These are phyloP conservation scores for Heracleum sosnowskyi DNA, from an alignment of 129 eudicot genomes.

Conservation along the genomic window DNA sequence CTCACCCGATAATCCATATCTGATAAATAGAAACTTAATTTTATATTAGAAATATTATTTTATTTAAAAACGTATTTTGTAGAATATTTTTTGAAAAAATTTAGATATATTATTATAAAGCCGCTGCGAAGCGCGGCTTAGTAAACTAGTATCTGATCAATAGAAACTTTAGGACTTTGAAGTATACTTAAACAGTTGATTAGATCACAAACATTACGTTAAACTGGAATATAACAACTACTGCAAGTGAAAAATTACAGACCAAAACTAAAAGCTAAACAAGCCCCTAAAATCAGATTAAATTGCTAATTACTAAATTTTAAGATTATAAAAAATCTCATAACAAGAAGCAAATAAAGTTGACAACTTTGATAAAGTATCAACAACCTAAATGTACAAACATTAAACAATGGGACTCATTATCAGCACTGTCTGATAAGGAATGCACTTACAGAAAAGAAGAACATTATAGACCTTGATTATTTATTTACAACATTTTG, in stretches of 20 bases:
- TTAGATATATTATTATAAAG: too few species aligned
- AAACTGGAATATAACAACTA: too few species aligned
- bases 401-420: constrained; percentile 8
- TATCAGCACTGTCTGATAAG: background rate
- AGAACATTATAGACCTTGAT: background rate
- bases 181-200: too few species aligned
- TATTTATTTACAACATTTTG: constrained; percentile 19
- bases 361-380: background rate
- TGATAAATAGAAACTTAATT: too few species aligned
- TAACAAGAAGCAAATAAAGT: background rate
- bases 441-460: constrained; percentile 14
- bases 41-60: too few species aligned
- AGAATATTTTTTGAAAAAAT: too few species aligned
- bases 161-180: too few species aligned
- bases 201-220: too few species aligned
- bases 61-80: too few species aligned
- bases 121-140: too few species aligned
- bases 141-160: too few species aligned
- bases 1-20: too few species aligned
- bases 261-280: background rate
- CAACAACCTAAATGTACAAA: background rate
- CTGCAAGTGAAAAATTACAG: background rate
- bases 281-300: background rate
- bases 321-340: background rate
- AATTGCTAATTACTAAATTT: background rate